Conservation (phyloP, 148 eudicot genomes). For the Vaccinium corymbosum region DNA sequence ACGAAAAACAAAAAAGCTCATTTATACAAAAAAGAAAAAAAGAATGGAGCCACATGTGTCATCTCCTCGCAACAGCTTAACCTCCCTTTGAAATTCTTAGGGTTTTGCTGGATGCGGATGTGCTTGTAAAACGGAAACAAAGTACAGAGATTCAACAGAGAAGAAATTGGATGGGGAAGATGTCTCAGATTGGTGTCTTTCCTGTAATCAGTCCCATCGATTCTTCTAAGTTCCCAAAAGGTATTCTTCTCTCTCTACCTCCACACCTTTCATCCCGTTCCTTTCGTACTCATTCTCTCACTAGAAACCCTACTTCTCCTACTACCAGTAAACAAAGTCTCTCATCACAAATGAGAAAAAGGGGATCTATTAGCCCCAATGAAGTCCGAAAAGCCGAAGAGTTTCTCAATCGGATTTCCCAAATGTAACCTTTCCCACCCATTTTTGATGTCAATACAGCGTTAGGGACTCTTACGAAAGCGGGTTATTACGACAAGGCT, state of each 20-base stretch:
- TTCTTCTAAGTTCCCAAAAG: neutral
- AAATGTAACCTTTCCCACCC: constrained; percentile 1
- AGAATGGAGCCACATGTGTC: too few species aligned
- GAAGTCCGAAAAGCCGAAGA: too few species aligned
- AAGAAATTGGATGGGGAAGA: neutral
- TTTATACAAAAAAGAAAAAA: too few species aligned
- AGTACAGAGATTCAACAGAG: neutral
- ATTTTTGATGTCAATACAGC: neutral
- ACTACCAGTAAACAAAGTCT: too few species aligned
- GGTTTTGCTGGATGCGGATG: too few species aligned
- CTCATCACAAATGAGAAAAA: too few species aligned
- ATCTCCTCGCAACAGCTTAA: too few species aligned
- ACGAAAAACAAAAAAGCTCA: too few species aligned
- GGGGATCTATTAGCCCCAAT: too few species aligned
- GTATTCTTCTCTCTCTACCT: neutral
- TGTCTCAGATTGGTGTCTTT: neutral
- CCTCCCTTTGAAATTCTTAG: too few species aligned
- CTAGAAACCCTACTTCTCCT: neutral
- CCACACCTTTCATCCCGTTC: neutral
- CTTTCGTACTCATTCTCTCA: neutral
- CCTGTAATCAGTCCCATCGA: neutral
- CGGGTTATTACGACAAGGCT: neutral
- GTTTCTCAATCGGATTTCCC: too few species aligned
- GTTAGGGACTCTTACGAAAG: neutral
- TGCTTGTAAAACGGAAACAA: too few species aligned